Evolutionary conservation across 1,284 basidiomycete genomes (phyloP).

Genomic region (Inonotus hispidus): DNA sequence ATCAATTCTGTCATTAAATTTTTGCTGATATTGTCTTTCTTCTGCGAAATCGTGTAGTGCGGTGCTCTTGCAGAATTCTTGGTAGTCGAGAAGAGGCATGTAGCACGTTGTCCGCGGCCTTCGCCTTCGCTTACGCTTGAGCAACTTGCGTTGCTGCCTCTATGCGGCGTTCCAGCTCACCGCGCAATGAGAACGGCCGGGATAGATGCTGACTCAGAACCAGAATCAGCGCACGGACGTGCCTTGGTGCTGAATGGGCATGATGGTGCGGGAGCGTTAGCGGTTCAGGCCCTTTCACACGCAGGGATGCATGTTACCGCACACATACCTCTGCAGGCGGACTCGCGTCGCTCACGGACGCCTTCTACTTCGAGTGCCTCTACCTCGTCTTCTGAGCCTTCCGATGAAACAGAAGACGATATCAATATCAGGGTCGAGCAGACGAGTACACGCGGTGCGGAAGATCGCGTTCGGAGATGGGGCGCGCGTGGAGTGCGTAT

Average conservation of each 20-base stretch:
- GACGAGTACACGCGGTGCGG: conserved; percentile 30
- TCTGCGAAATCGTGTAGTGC: conserved; percentile 39
- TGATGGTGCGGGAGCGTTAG: conserved; percentile 69
- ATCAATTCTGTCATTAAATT: too few species aligned
- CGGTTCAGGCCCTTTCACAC: conserved; percentile 64
- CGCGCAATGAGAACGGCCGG: conserved; percentile 64
- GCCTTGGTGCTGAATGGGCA: conserved; percentile 73
- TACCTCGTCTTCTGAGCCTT: conserved; percentile 16
- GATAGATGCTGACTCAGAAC: conserved; percentile 7
- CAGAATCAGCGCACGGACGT: conserved; percentile 24
- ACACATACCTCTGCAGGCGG: conserved; percentile 48
- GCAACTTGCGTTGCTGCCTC: conserved; percentile 73
- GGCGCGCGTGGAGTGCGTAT: conserved; percentile 53
- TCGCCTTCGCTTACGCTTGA: conserved; percentile 48
- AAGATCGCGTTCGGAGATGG: conserved; percentile 53
- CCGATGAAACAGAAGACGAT: conserved; percentile 7
- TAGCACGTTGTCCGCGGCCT: conserved; percentile 63
- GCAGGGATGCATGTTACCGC: conserved; percentile 64
- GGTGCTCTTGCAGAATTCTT: conserved; percentile 83
- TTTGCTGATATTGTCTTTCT: neutral
- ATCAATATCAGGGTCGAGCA: conserved; percentile 17
- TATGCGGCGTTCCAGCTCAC: conserved; percentile 71
- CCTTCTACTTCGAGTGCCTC: conserved; percentile 14
- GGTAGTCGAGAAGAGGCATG: conserved; percentile 69
- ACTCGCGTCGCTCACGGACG: conserved; percentile 26